phyloP scores from a whole-genome alignment of 345 rosid species.

The Raphanus sativus region DNA sequence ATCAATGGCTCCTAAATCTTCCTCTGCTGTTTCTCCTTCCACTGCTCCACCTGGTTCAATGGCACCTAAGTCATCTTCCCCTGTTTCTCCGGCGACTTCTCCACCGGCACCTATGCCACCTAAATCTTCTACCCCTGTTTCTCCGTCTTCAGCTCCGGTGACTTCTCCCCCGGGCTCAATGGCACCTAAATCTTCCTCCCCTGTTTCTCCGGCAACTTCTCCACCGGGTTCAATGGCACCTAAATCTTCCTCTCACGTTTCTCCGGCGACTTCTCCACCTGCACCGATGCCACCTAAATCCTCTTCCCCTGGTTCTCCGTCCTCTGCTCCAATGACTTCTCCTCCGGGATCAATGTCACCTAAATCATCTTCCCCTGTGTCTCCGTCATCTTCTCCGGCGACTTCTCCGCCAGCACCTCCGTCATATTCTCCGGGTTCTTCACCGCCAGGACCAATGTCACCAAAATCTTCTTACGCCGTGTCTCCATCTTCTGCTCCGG shows the following conservation, averaged over 20 bases:
- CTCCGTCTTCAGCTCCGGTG: not conserved
- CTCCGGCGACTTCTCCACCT: not conserved
- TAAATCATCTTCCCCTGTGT: not conserved
- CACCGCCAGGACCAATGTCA: slow-evolving; percentile 24
- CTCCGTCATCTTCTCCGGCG: not conserved
- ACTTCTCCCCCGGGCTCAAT: slow-evolving; percentile 22
- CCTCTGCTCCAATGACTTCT: not conserved
- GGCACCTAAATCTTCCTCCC: slow-evolving; percentile 24
- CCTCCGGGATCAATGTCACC: slow-evolving; percentile 4
- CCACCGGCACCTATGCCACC: slow-evolving; percentile 4
- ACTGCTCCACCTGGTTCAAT: slow-evolving; percentile 7
- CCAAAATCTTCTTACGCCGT: slow-evolving; percentile 25
- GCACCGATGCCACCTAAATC: slow-evolving; percentile 6
- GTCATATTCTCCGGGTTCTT: slow-evolving; percentile 14
- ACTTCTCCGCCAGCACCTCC: slow-evolving; percentile 11
- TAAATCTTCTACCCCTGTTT: slow-evolving; percentile 18
- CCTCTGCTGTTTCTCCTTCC: slow-evolving; percentile 29
- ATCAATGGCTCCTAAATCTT: slow-evolving; percentile 13
- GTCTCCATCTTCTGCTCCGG: slow-evolving; percentile 24
- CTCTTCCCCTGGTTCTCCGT: slow-evolving; percentile 6
- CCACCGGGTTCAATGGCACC: slow-evolving; percentile 12
- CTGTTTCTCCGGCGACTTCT: not conserved
- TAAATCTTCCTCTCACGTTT: not conserved
- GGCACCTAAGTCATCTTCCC: slow-evolving; percentile 8
- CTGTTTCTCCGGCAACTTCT: not conserved